Percentiles rank a stretch among this genome's conserved stretches.
These are phyloP conservation scores for Phytopythium mirpurense DNA, from an alignment of 352 stramenopile species.

Conservation along the genomic window DNA sequence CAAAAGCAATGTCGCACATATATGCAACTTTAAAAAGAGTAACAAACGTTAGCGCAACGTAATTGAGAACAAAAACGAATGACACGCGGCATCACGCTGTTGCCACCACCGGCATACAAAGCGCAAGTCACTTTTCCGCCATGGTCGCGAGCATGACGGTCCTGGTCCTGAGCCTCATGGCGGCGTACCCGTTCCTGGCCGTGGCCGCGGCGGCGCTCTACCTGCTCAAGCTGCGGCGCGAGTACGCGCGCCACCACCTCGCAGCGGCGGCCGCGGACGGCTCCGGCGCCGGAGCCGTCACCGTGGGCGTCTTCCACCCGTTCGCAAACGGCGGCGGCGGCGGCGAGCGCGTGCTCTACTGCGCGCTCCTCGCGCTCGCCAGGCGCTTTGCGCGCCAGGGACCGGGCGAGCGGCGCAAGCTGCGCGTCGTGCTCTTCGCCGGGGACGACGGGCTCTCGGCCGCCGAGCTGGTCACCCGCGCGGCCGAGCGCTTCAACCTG, in stretches of 20 bases:
- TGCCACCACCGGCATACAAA: neutral
- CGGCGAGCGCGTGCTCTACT: constrained; percentile 98
- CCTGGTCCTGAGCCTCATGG: constrained; percentile 13
- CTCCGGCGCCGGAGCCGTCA: constrained; percentile 18
- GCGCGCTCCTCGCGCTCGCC: constrained; percentile 87
- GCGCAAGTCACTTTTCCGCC: neutral
- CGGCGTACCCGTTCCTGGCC: constrained; percentile 22
- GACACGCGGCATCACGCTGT: too few relatives aligned
- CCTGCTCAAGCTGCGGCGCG: constrained; percentile 32
- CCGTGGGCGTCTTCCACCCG: constrained; percentile 93
- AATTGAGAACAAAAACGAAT: neutral
- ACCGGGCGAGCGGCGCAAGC: constrained; percentile 1
- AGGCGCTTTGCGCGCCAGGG: constrained; percentile 25
- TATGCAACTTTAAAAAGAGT: too few relatives aligned
- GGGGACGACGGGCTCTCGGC: constrained; percentile 69
- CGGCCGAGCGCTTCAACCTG: constrained; percentile 83
- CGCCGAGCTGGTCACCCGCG: constrained; percentile 65
- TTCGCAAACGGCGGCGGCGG: constrained; percentile 94
- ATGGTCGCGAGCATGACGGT: neutral
- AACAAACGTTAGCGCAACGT: too few relatives aligned
- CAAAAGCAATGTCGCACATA: too few relatives aligned
- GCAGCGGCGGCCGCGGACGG: constrained; percentile 5
- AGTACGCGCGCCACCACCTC: constrained; percentile 29
- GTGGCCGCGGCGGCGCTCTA: constrained; percentile 15
- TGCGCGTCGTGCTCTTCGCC: constrained; percentile 62